Percentiles rank a stretch among this genome's conserved stretches.
Evolutionary conservation across 768 basidiomycete genomes (phyloP).

Genomic region (Naganishia vishniacii): DNA sequence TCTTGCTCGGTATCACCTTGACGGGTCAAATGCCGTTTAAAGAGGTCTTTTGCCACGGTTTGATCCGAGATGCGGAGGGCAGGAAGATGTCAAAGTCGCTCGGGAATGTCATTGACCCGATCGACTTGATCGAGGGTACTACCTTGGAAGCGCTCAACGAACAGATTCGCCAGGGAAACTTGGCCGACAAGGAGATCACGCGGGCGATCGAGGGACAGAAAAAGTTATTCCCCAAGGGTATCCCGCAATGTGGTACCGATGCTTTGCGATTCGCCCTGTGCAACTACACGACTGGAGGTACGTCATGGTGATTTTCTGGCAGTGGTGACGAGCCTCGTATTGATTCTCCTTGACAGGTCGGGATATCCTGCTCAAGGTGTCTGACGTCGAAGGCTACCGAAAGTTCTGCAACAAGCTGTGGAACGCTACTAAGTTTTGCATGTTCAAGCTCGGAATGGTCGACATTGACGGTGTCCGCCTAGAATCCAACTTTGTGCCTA

Average conservation of each 20-base stretch:
- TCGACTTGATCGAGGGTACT: conserved; percentile 86
- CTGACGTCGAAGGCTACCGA: conserved; percentile 93
- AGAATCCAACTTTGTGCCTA: conserved; percentile 64
- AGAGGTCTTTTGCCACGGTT: conserved; percentile 94
- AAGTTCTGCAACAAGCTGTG: conserved; percentile 99
- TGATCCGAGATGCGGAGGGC: conserved; percentile 97
- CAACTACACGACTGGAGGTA: conserved; percentile 86
- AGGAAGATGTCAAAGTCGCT: conserved; percentile 98
- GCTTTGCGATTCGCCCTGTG: conserved; percentile 91
- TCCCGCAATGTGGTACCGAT: conserved; percentile 97
- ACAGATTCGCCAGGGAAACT: conserved; percentile 81
- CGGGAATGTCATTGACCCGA: conserved; percentile 94
- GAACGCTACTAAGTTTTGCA: conserved; percentile 98
- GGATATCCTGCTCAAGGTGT: conserved; percentile 93
- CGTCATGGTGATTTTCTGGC: conserved; percentile 24
- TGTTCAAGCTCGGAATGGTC: conserved; percentile 79
- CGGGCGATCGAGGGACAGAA: conserved; percentile 94
- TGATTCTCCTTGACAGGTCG: conserved; percentile 57
- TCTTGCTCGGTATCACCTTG: conserved; percentile 78
- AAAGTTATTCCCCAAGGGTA: conserved; percentile 98
- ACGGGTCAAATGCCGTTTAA: conserved; percentile 88
- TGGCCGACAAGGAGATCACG: conserved; percentile 84
- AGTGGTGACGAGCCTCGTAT: no score
- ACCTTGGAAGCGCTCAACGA: conserved; percentile 71
- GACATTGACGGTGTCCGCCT: conserved; percentile 43